Base-by-base conservation (phyloP, 2,329 filamentous ascomycete species). In the Paracorniculantispora psalliotae region DNA sequence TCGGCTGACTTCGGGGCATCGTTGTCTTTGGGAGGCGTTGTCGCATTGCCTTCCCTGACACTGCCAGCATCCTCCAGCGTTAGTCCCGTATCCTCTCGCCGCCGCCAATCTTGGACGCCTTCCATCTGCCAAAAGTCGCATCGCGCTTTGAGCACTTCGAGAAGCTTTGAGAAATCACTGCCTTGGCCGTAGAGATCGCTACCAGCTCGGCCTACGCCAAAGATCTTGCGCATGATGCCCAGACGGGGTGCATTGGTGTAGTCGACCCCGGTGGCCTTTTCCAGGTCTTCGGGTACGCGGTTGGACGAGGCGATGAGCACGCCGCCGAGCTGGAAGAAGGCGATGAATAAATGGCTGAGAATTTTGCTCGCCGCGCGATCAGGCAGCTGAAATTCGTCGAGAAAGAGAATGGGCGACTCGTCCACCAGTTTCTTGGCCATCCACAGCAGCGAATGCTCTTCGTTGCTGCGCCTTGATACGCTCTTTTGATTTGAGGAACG, bases 41-140 rank as follows among this genome's bases (percentile, higher is more conserved):
- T 1, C 12, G 28, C 12, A 17, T 17, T n/a, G 15, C 25, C 3
- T 9, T 62, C 52, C 4, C 46, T 39, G 4, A 25, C 23, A 3
- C 35, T 25, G n/a, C n/a, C n/a, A n/a, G 23, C 44, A 28, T 39
- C 39, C 9, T 43, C 44, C n/a, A 51, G 0, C 57, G 57, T 6
- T 58, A 62, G 1, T 7, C 62, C 63, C 0, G 61, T 50, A 33
- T 72, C 71, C 49, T 88, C 84, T 53, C 80, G 75, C 64, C 84
- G 75, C 64, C 90, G 78, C 78, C 89, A 93, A 67, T 94, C 90
- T 58, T 78, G 83, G 2, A 81, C 81, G 1, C 89, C 86, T 64
- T 91, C 88, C 82, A 93, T 92, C 68, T 92, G 87, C 88, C 89
- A 92, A 52, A 92, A 86, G 66, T 93, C 89, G 68, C 90, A 93